Evolutionary conservation across 75 land plant species (phyloP), one percentile per base, ranked within the genome.

Genomic region (Cunninghamia lanceolata): DNA sequence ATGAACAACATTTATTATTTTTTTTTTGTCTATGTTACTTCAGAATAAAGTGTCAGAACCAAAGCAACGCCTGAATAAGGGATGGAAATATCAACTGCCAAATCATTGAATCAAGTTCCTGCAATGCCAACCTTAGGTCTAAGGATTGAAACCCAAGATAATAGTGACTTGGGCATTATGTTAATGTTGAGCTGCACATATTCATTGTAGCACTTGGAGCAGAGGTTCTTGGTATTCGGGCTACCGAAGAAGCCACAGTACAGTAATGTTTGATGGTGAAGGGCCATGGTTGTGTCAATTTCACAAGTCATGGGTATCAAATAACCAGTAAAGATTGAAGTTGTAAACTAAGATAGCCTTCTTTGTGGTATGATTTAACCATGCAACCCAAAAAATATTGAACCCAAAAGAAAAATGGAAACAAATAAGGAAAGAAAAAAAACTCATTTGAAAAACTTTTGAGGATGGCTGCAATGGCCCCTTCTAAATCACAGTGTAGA

Each of bases 181-280:
- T 50, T 50, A 5, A 50, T 9, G 53, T 53, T 59, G 35, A 76
- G 79, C 21, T 17, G 43, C 43, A 89, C 9, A 13, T 76, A 52
- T 28, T 94, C 91, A n/a, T 84, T 85, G 89, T 90, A 93, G 87
- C 94, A 94, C 74, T 92, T 91, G 34, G 95, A 94, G 87, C 94
- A 94, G 35, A 94, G 66, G 46, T 90, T 91, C 86, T 83, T 86
- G 85, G 95, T 94, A 0, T 86, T 88, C 25, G 85, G 68, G 56
- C 90, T 91, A 16, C 94, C 95, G 85, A 92, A 91, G 85, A 94
- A 93, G 36, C 95, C 95, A 52, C 95, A 94, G 59, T 89, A n/a
- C n/a, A n/a, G n/a, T n/a, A n/a, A n/a, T n/a, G n/a, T n/a, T n/a
- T n/a, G n/a, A n/a, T n/a, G n/a, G n/a, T n/a, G n/a, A n/a, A n/a